phyloP scores from a whole-genome alignment of 2,329 filamentous ascomycete genomes.

The Verticillium alfalfae region DNA sequence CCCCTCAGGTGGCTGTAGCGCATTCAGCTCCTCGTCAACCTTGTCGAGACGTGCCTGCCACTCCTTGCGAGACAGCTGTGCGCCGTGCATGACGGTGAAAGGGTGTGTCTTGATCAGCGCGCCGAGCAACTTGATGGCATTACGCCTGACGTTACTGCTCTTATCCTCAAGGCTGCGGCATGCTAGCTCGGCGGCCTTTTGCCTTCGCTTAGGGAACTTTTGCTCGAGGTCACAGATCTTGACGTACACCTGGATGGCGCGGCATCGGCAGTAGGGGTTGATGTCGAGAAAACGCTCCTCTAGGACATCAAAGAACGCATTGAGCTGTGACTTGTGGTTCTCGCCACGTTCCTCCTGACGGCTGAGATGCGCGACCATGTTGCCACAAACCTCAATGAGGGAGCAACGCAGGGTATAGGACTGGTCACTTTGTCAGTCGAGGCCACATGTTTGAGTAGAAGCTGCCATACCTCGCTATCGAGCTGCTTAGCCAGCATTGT shows the following conservation, averaged over 20 bases:
- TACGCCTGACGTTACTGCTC: constrained; percentile 93
- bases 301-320: constrained; percentile 93
- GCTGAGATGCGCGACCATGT: constrained; percentile 85
- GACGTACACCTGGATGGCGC: constrained; percentile 88
- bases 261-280: constrained; percentile 91
- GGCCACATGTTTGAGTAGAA: background rate
- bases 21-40: constrained; percentile 76
- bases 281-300: constrained; percentile 95
- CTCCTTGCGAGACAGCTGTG: constrained; percentile 75
- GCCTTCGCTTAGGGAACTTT: constrained; percentile 88
- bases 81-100: constrained; percentile 86
- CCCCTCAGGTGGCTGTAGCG: constrained; percentile 71
- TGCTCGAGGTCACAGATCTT: constrained; percentile 91
- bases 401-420: constrained; percentile 92
- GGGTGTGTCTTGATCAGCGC: constrained; percentile 90
- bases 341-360: constrained; percentile 88
- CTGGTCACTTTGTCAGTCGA: constrained; percentile 26
- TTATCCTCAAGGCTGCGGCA: constrained; percentile 91
- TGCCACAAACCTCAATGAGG: constrained; percentile 94
- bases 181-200: constrained; percentile 81
- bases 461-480: constrained; percentile 70
- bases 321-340: constrained; percentile 90
- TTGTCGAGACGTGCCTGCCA: constrained; percentile 79
- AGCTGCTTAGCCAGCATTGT: constrained; percentile 89
- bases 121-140: constrained; percentile 87